Conservation (phyloP, 129 eudicot species). For the Artemisia tridentata region DNA sequence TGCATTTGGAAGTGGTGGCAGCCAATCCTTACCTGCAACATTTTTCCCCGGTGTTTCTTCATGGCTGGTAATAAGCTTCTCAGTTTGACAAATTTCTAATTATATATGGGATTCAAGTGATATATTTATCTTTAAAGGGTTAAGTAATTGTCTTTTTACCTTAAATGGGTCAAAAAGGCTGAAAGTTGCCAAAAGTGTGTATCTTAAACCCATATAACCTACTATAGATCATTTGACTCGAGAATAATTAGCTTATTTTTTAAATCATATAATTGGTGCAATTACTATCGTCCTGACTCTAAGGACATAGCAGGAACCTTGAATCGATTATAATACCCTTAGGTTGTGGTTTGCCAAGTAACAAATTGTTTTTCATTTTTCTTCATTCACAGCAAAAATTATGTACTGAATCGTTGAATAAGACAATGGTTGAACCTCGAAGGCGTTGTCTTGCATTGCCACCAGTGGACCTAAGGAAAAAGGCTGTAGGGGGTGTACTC, state of each 20-base stretch:
- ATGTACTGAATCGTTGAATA: slow-evolving; percentile 58
- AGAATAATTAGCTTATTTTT: not conserved
- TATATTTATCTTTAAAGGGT: not conserved
- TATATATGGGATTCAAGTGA: not conserved
- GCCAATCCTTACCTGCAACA: slow-evolving; percentile 93
- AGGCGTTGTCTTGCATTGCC: slow-evolving; percentile 81
- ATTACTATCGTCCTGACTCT: too few species aligned
- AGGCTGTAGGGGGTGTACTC: slow-evolving; percentile 78
- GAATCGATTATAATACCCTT: slow-evolving; percentile 2
- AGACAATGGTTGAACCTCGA: slow-evolving; percentile 97
- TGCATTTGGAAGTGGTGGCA: slow-evolving; percentile 96
- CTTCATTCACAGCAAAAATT: slow-evolving; percentile 59
- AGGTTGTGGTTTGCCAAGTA: not conserved
- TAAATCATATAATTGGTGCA: too few species aligned
- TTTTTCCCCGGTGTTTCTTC: slow-evolving; percentile 94
- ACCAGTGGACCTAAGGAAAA: slow-evolving; percentile 61
- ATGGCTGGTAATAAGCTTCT: slow-evolving; percentile 66
- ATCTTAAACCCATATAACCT: too few species aligned
- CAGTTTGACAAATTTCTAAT: not conserved
- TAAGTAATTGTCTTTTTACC: too few species aligned
- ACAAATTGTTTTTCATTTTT: not conserved
- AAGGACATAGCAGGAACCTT: slow-evolving; percentile 1
- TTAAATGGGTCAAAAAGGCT: not conserved
- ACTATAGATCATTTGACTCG: too few species aligned
- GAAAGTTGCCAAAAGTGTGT: too few species aligned